Conservation (phyloP, 2,329 filamentous ascomycete genomes). For the Neofusicoccum parvum region DNA sequence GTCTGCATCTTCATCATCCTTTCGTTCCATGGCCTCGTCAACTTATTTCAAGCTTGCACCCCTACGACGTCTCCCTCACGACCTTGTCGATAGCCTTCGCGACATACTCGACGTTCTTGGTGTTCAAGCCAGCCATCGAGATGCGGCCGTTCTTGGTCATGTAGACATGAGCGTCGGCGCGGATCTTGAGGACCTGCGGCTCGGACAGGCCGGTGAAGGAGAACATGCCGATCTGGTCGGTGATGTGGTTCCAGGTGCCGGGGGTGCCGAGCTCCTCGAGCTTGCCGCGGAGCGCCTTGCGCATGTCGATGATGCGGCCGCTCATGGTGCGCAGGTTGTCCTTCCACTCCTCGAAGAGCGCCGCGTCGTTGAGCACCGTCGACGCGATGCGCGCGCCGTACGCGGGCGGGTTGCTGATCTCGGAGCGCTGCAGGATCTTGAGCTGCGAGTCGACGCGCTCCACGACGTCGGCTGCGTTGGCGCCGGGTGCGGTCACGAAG, state of each 20-base stretch:
- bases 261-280: constrained; percentile 85
- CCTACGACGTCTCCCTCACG: constrained; percentile 59
- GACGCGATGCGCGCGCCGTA: constrained; percentile 91
- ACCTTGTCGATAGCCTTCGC: constrained; percentile 86
- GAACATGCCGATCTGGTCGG: constrained; percentile 99
- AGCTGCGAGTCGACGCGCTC: constrained; percentile 80
- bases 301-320: constrained; percentile 92
- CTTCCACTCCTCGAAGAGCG: constrained; percentile 89
- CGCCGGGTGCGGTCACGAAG: constrained; percentile 74
- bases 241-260: constrained; percentile 95
- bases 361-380: constrained; percentile 77
- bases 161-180: constrained; percentile 74
- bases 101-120: constrained; percentile 88
- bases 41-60: neutral
- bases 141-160: constrained; percentile 98
- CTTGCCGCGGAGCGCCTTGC: constrained; percentile 72
- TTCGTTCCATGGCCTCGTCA: neutral
- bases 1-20: neutral
- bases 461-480: constrained; percentile 64
- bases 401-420: constrained; percentile 95
- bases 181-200: constrained; percentile 70
- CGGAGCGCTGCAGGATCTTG: constrained; percentile 90
- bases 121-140: constrained; percentile 97
- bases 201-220: constrained; percentile 83
- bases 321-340: constrained; percentile 91